These are phyloP conservation scores for Asterochloris sp. DNA, from an alignment of 139 green algal genomes.

Conservation along the genomic window DNA sequence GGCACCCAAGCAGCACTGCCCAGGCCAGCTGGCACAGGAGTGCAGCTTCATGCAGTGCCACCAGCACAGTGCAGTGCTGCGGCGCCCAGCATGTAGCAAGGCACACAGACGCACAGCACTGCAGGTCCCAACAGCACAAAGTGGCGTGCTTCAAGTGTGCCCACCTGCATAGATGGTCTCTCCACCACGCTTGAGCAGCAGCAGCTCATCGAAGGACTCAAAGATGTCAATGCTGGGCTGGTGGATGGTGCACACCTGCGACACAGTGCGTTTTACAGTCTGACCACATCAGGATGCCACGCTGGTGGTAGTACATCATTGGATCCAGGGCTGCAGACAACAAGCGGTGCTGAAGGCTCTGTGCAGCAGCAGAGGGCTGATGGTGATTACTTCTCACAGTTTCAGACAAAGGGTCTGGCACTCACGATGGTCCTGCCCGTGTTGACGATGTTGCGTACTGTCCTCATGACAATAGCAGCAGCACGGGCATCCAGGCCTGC, in stretches of 20 bases:
- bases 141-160: not conserved
- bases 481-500: slow-evolving; percentile 67
- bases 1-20: too few species aligned
- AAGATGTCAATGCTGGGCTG: slow-evolving; percentile 57
- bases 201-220: slow-evolving; percentile 60
- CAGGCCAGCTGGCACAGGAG: not conserved
- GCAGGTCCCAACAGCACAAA: not conserved
- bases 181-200: slow-evolving; percentile 75
- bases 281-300: too few species aligned
- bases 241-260: slow-evolving; percentile 55
- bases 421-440: slow-evolving; percentile 51
- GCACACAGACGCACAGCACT: not conserved
- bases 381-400: not conserved
- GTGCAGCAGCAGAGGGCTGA: not conserved
- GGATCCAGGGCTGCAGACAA: not conserved
- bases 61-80: not conserved
- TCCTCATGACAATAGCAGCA: slow-evolving; percentile 69
- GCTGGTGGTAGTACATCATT: not conserved
- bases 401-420: slow-evolving; percentile 67
- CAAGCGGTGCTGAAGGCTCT: not conserved
- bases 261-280: not conserved
- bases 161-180: slow-evolving; percentile 55
- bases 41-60: not conserved
- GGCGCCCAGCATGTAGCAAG: not conserved
- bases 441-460: slow-evolving; percentile 33